phyloP scores from a whole-genome alignment of 1,284 basidiomycete genomes.

The Bjerkandera adusta region DNA sequence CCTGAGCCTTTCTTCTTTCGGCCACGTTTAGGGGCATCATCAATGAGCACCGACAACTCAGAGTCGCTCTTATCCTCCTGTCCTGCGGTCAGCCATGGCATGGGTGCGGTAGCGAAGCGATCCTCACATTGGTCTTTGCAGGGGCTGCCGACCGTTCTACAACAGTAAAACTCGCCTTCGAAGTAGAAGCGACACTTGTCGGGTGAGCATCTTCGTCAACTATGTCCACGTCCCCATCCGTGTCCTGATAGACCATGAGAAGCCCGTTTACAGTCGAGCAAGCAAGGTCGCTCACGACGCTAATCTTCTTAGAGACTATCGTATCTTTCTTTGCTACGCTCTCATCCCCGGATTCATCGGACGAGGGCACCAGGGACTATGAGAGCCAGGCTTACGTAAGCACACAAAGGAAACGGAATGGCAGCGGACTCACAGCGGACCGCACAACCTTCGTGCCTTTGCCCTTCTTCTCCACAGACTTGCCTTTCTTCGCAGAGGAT shows the following conservation, averaged over 20 bases:
- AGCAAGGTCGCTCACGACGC: neutral
- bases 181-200: too few species aligned
- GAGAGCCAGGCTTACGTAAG: neutral
- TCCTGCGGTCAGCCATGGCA: too few species aligned
- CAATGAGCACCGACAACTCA: constrained; percentile 57
- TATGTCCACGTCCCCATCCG: too few species aligned
- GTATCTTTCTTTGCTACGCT: neutral
- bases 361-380: constrained; percentile 26
- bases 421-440: constrained; percentile 21
- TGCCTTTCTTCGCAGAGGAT: constrained; percentile 12
- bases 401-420: neutral
- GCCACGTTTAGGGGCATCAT: constrained; percentile 47
- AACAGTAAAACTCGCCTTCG: too few species aligned
- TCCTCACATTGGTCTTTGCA: too few species aligned
- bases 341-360: constrained; percentile 11
- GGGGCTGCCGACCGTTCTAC: too few species aligned
- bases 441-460: constrained; percentile 17
- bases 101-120: too few species aligned
- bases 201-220: too few species aligned
- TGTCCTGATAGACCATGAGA: too few species aligned
- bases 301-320: neutral
- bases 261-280: neutral
- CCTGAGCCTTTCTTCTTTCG: constrained; percentile 35
- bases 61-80: constrained; percentile 48
- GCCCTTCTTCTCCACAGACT: constrained; percentile 3